phyloP scores from a whole-genome alignment of 1,284 basidiomycete species.

The Cystobasidium slooffiae region DNA sequence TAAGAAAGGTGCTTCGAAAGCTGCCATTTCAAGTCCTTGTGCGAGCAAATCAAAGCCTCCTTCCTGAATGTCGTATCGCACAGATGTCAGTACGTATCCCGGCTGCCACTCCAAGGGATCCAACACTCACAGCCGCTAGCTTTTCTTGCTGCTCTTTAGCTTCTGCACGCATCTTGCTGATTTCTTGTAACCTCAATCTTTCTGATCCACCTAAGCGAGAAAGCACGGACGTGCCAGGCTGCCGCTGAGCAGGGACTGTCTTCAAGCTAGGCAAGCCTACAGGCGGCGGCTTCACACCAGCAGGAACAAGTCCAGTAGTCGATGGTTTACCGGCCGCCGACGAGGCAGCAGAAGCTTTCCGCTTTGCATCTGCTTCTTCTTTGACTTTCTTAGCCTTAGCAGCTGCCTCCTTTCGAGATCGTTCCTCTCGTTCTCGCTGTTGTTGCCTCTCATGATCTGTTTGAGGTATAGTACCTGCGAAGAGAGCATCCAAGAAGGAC shows the following conservation, averaged over 20 bases:
- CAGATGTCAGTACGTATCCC: background rate
- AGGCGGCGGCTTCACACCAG: slow-evolving; percentile 13
- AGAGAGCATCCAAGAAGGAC: slow-evolving; percentile 35
- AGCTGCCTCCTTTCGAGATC: slow-evolving; percentile 6
- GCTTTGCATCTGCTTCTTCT: slow-evolving; percentile 18
- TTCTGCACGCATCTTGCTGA: slow-evolving; percentile 16
- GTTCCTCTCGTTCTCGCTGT: slow-evolving; percentile 33
- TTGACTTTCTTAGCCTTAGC: slow-evolving; percentile 30
- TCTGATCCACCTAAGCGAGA: slow-evolving; percentile 31
- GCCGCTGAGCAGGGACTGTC: background rate
- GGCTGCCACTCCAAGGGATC: background rate
- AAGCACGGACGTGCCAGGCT: background rate
- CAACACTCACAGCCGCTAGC: slow-evolving; percentile 20
- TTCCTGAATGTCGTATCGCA: slow-evolving; percentile 1
- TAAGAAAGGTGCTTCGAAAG: slow-evolving; percentile 28
- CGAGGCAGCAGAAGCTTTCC: slow-evolving; percentile 16
- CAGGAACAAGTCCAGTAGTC: background rate
- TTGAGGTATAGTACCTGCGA: slow-evolving; percentile 35
- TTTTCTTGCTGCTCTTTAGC: slow-evolving; percentile 22
- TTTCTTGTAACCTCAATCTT: slow-evolving; percentile 21
- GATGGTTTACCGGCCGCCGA: background rate
- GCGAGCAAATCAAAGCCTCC: slow-evolving; percentile 40
- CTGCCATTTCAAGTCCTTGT: slow-evolving; percentile 41
- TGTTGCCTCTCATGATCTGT: slow-evolving; percentile 39
- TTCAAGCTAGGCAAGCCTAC: slow-evolving; percentile 13